A percentile compares a stretch with the other conserved stretches of the same genome.
Conservation (phyloP, 1,284 basidiomycete genomes). For the Tylopilus sp. region DNA sequence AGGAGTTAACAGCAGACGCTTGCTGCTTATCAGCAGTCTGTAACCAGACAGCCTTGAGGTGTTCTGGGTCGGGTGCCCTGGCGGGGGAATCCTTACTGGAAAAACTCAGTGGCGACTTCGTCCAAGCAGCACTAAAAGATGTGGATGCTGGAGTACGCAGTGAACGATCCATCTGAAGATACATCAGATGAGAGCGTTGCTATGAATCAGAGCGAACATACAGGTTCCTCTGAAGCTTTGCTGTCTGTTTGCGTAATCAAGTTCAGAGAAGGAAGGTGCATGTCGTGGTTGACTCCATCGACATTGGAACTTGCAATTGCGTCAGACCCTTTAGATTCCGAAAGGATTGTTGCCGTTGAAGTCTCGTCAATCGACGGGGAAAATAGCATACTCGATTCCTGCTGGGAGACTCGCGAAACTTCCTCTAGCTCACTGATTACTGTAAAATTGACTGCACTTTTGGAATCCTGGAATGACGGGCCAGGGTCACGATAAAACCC, state of each 20-base stretch:
- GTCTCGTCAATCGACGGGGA: slow-evolving; percentile 23
- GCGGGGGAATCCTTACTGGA: slow-evolving; percentile 59
- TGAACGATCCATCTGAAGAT: slow-evolving; percentile 41
- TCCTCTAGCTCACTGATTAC: slow-evolving; percentile 72
- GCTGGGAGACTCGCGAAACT: slow-evolving; percentile 4
- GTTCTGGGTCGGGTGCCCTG: slow-evolving; percentile 69
- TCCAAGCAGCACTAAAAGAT: slow-evolving; percentile 49
- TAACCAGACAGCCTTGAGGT: slow-evolving; percentile 81
- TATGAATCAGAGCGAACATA: slow-evolving; percentile 30
- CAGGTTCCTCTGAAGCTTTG: slow-evolving; percentile 48
- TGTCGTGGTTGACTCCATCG: slow-evolving; percentile 24
- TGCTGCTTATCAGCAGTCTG: slow-evolving; percentile 64
- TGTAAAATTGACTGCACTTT: slow-evolving; percentile 60
- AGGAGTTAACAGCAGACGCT: slow-evolving; percentile 65
- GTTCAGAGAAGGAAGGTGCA: slow-evolving; percentile 25
- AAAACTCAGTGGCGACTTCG: slow-evolving; percentile 55
- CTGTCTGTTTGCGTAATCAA: slow-evolving; percentile 38
- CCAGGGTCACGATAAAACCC: slow-evolving; percentile 66
- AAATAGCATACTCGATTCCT: slow-evolving; percentile 24
- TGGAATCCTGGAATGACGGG: slow-evolving; percentile 43
- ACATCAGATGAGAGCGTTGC: slow-evolving; percentile 10
- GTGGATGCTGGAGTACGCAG: slow-evolving; percentile 51
- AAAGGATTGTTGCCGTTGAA: slow-evolving; percentile 6
- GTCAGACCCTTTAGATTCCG: slow-evolving; percentile 7
- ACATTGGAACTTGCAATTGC: slow-evolving; percentile 11